Percentiles rank a stretch among this genome's conserved stretches.
phyloP scores from a whole-genome alignment of 2,329 filamentous ascomycete genomes.

The Zalaria sp. region DNA sequence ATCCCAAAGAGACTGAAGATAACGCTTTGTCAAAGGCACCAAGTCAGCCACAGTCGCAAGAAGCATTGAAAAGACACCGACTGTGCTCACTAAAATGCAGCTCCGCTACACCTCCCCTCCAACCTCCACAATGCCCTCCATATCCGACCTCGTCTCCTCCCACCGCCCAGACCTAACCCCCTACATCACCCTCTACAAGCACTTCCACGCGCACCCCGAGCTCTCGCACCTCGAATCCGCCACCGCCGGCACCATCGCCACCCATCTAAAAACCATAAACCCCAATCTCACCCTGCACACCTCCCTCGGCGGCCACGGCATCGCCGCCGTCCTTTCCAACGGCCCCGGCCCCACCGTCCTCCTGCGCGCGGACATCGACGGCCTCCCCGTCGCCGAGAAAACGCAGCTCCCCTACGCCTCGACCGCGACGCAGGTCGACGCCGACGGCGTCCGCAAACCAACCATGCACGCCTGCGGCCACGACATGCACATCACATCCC shows the following conservation, averaged over 20 bases:
- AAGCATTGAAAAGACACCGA: no score
- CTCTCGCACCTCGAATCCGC: constrained; percentile 42
- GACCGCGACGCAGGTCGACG: constrained; percentile 27
- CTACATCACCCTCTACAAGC: constrained; percentile 43
- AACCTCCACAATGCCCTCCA: not conserved
- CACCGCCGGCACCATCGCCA: constrained; percentile 35
- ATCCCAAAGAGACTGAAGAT: no score
- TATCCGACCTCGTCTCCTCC: constrained; percentile 12
- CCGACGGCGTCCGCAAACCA: constrained; percentile 34
- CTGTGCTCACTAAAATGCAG: no score
- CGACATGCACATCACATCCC: constrained; percentile 47
- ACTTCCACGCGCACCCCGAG: constrained; percentile 45
- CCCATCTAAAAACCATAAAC: constrained; percentile 22
- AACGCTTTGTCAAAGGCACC: no score
- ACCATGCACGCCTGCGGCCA: constrained; percentile 60
- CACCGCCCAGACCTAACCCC: constrained; percentile 27
- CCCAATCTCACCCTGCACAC: constrained; percentile 30
- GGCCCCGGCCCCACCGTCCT: constrained; percentile 41
- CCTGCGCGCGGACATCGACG: constrained; percentile 50
- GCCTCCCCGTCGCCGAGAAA: constrained; percentile 41
- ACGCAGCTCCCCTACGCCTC: constrained; percentile 44
- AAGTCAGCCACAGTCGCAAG: no score
- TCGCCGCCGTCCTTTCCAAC: constrained; percentile 43
- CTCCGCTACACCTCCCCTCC: no score
- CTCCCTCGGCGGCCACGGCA: constrained; percentile 44